Percentiles rank a stretch among this genome's conserved stretches.
phyloP scores from a whole-genome alignment of 2,329 filamentous ascomycete genomes.

The Cladosporium cucumerinum region DNA sequence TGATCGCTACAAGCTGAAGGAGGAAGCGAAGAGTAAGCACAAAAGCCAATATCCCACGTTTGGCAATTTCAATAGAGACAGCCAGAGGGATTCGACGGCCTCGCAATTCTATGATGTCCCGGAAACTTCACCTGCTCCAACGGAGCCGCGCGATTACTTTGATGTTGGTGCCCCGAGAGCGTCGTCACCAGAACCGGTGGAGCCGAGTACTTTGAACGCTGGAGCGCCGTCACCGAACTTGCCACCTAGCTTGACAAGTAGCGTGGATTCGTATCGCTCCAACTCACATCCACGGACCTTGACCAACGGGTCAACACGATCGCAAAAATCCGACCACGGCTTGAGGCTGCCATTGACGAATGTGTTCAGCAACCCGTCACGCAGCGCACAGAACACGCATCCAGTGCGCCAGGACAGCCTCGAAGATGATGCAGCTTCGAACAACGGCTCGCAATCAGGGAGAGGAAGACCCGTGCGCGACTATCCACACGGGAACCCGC shows the following conservation, averaged over 20 bases:
- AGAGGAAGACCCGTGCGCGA: slow-evolving; percentile 68
- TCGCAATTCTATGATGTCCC: slow-evolving; percentile 10
- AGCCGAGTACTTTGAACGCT: slow-evolving; percentile 39
- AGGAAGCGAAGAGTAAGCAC: slow-evolving; percentile 36
- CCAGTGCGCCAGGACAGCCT: slow-evolving; percentile 52
- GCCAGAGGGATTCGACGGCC: slow-evolving; percentile 4
- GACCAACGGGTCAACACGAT: slow-evolving; percentile 38
- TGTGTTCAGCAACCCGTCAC: slow-evolving; percentile 41
- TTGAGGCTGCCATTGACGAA: slow-evolving; percentile 36
- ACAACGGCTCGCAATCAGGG: slow-evolving; percentile 57
- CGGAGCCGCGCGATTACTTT: slow-evolving; percentile 42
- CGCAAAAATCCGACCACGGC: slow-evolving; percentile 28
- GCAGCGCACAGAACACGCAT: slow-evolving; percentile 43
- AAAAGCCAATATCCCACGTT: slow-evolving; percentile 35
- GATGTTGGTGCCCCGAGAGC: slow-evolving; percentile 40
- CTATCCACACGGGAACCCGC: slow-evolving; percentile 67
- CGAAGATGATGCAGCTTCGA: slow-evolving; percentile 58
- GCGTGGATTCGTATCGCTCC: slow-evolving; percentile 35
- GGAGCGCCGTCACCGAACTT: slow-evolving; percentile 43
- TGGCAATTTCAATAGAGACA: slow-evolving; percentile 23
- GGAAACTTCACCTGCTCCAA: slow-evolving; percentile 5
- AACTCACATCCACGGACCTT: slow-evolving; percentile 40
- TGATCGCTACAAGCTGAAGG: slow-evolving; percentile 15
- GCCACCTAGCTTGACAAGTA: slow-evolving; percentile 35
- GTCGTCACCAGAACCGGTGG: slow-evolving; percentile 44